Conservation (phyloP, 2,329 filamentous ascomycete species). For the Ceratocystis cacaofunesta region DNA sequence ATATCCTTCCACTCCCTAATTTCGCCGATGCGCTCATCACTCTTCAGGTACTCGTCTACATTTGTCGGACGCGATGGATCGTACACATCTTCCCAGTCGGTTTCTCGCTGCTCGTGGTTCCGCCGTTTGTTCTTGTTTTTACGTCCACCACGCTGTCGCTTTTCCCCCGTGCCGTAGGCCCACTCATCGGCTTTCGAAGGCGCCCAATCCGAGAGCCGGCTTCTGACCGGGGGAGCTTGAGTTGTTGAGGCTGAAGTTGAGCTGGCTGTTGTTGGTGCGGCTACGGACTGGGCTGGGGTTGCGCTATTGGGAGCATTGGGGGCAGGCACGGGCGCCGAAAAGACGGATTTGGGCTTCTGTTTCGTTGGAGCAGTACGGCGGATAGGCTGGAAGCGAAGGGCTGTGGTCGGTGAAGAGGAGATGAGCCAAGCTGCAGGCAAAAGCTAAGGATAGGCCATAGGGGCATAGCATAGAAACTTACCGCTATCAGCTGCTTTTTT, state of each 20-base stretch:
- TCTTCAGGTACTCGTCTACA: slow-evolving; percentile 69
- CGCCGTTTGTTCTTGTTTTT: slow-evolving; percentile 60
- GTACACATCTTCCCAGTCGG: slow-evolving; percentile 88
- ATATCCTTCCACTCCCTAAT: slow-evolving; percentile 73
- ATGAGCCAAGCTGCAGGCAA: neutral
- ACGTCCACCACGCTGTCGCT: slow-evolving; percentile 60
- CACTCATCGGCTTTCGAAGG: slow-evolving; percentile 68
- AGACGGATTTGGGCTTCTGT: slow-evolving; percentile 45
- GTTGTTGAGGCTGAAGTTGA: slow-evolving; percentile 23
- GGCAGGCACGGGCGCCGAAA: slow-evolving; percentile 32
- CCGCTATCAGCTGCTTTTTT: slow-evolving; percentile 44
- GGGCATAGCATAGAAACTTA: slow-evolving; percentile 13
- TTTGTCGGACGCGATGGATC: slow-evolving; percentile 71
- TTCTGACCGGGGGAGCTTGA: slow-evolving; percentile 40
- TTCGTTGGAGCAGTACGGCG: slow-evolving; percentile 51
- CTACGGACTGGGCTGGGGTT: slow-evolving; percentile 20
- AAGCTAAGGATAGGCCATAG: too few species aligned
- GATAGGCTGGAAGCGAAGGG: slow-evolving; percentile 75
- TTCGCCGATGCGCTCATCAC: slow-evolving; percentile 69
- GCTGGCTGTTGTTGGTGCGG: slow-evolving; percentile 25
- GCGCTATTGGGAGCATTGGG: slow-evolving; percentile 22
- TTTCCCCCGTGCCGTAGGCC: slow-evolving; percentile 46
- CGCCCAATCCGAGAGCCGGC: slow-evolving; percentile 67
- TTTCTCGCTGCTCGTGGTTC: slow-evolving; percentile 41
- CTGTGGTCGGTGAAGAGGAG: slow-evolving; percentile 26